Evolutionary conservation across 257 asterid species (phyloP), one percentile per base, ranked within the genome.

Genomic region (Nicotiana tabacum): DNA sequence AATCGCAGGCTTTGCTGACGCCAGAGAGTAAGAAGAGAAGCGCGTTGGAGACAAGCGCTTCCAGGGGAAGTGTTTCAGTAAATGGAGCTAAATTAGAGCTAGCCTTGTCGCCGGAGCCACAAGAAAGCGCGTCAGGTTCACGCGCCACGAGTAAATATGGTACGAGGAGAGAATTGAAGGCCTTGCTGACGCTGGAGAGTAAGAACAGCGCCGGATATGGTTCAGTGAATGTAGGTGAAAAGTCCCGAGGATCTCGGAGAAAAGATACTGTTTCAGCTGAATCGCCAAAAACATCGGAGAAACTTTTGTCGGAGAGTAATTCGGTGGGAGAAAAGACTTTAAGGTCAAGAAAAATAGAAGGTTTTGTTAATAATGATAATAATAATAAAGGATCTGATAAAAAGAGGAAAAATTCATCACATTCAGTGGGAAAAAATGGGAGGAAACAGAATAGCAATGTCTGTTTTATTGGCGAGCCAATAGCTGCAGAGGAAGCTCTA

Each of bases 401-500:
- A 24, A 82, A 82, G 65, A 72, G 56, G 39, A 81, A 77, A 43
- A 43, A 12, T 76, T 51, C 64, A 76, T 39, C 77, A 37, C 32
- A 68, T 35, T 68, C 55, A 37, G 43, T 13, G 6, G 57, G 72
- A 77, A 81, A 58, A 37, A 85, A 72, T 21, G 33, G 10, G 43
- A 43, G 21, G 4, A 83, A 84, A 24, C 81, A 78, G 76, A 88
- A 86, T 85, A 77, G 33, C 58, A 79, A 27, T 24, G 87, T 85
- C 30, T 77, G 85, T 68, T 95, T 94, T 77, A 80, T 90, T 17
- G 97, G 98, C 77, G 90, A 90, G 82, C 97, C 97, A 15, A 86
- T 96, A 88, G 88, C 89, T 2, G 91, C 91, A 81, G 98, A 91
- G 72, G 93, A 79, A 66, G 98, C 99, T 87, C 90, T 60, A 57